Evolutionary conservation across 495 filamentous ascomycete genomes (phyloP), one percentile per base, ranked within the genome.

Genomic region (Rhizodiscina lignyota): DNA sequence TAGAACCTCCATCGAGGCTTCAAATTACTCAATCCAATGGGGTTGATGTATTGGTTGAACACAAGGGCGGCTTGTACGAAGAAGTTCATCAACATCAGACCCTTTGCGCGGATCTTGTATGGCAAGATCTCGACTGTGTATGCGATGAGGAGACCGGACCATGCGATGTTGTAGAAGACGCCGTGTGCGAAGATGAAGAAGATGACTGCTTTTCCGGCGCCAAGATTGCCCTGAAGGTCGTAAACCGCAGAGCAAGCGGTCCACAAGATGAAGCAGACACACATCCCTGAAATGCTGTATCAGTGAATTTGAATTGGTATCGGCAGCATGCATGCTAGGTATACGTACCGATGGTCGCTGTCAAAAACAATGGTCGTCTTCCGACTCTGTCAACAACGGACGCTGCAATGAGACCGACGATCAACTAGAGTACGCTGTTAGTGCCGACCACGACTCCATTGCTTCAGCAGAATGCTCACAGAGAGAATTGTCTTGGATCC

Each of bases 91-190:
- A 72, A 58, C 52, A 77, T 72, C 59, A 79, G 70, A 28, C 75
- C 75, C 60, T 79, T 83, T 28, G 74, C 73, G 13, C 75, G 68
- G 38, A 80, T 60, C 30, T 68, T 64, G 57, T 74, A 83, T 0
- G 74, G 74, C 10, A 77, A 56, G 22, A 81, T 70, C 56, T 80
- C 77, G 19, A 75, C 42, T n/a, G 47, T 39, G 36, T 59, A 57
- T 20, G 73, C 69, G 32, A 77, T 66, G 21, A 79, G 58, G 35
- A 79, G 55, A 30, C 72, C 44, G 28, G 52, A 44, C 44, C 48
- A 54, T 11, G 55, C 50, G 30, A 51, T 36, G 0, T 43, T 41
- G 31, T 52, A 44, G 16, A 49, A 18, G 26, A 43, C 32, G 30
- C 34, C 44, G 43, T 52, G 54, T 34, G 53, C 36, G 40, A 48